phyloP scores from a whole-genome alignment of 495 filamentous ascomycete species.

The Podospora appendiculata region DNA sequence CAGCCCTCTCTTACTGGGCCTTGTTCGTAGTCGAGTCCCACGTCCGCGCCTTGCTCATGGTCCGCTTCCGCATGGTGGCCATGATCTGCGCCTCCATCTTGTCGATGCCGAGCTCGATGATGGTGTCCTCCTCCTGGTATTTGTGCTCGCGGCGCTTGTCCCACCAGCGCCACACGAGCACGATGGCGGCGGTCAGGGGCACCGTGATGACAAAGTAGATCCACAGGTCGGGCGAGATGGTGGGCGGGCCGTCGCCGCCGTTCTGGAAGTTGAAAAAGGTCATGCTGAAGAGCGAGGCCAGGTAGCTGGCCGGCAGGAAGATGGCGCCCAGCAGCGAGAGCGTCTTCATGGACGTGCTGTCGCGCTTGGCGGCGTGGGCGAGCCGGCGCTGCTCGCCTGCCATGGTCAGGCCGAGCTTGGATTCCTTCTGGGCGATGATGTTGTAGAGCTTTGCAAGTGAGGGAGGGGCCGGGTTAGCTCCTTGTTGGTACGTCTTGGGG shows the following conservation, averaged over 20 bases:
- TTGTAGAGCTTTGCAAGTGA: slow-evolving; percentile 50
- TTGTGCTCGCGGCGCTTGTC: slow-evolving; percentile 35
- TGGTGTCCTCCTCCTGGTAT: slow-evolving; percentile 37
- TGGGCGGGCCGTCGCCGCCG: not conserved
- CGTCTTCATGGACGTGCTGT: slow-evolving; percentile 49
- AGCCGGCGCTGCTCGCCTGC: slow-evolving; percentile 48
- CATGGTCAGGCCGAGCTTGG: slow-evolving; percentile 48
- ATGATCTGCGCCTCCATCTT: slow-evolving; percentile 48
- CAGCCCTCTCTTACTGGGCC: too few relatives aligned
- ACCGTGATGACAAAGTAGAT: slow-evolving; percentile 47
- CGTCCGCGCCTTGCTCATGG: slow-evolving; percentile 42
- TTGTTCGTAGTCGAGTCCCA: slow-evolving; percentile 19
- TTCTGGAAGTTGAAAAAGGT: slow-evolving; percentile 48
- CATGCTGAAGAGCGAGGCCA: slow-evolving; percentile 49
- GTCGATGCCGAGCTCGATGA: slow-evolving; percentile 45
- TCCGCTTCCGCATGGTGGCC: slow-evolving; percentile 43
- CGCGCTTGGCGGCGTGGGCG: slow-evolving; percentile 48
- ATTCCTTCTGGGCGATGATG: slow-evolving; percentile 51
- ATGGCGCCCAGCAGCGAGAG: slow-evolving; percentile 48
- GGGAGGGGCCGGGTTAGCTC: not conserved
- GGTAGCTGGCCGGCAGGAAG: slow-evolving; percentile 47
- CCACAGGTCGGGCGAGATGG: slow-evolving; percentile 40
- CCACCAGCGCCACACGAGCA: slow-evolving; percentile 39
- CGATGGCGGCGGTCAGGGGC: slow-evolving; percentile 40
- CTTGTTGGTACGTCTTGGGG: too few relatives aligned